These are phyloP conservation scores for Przewalskia tangutica DNA, from an alignment of 257 asterid species.

Conservation along the genomic window DNA sequence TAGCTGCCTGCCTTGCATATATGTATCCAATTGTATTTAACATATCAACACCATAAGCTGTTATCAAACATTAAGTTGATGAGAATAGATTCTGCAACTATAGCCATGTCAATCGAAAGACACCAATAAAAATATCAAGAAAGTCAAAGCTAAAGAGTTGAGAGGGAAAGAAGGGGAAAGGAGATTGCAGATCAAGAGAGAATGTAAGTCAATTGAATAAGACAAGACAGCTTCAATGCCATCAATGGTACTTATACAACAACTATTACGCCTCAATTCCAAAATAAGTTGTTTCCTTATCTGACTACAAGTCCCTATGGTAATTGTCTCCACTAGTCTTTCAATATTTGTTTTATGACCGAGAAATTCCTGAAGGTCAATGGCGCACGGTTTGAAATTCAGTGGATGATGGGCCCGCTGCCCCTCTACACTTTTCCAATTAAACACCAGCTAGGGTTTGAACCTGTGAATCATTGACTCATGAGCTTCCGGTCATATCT, in stretches of 20 bases:
- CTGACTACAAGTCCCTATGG: not conserved
- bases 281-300: not conserved
- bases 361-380: not conserved
- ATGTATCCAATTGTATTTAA: conserved; percentile 93
- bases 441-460: not conserved
- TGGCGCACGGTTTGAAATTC: not conserved
- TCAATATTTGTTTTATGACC: not conserved
- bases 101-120: conserved; percentile 5
- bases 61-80: conserved; percentile 18
- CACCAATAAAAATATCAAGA: not conserved
- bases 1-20: conserved; percentile 89
- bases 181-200: not conserved
- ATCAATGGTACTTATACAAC: not conserved
- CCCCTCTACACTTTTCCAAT: not conserved
- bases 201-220: not conserved
- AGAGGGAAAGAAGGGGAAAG: not conserved
- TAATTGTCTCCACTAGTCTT: not conserved
- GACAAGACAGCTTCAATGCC: not conserved
- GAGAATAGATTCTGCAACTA: conserved; percentile 13
- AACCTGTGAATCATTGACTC: not conserved
- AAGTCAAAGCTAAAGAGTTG: conserved; percentile 1
- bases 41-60: conserved; percentile 99
- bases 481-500: not conserved
- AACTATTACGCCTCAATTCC: not conserved
- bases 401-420: not conserved